phyloP scores from a whole-genome alignment of 2,329 filamentous ascomycete genomes.

The Colletotrichum neosansevieriae region DNA sequence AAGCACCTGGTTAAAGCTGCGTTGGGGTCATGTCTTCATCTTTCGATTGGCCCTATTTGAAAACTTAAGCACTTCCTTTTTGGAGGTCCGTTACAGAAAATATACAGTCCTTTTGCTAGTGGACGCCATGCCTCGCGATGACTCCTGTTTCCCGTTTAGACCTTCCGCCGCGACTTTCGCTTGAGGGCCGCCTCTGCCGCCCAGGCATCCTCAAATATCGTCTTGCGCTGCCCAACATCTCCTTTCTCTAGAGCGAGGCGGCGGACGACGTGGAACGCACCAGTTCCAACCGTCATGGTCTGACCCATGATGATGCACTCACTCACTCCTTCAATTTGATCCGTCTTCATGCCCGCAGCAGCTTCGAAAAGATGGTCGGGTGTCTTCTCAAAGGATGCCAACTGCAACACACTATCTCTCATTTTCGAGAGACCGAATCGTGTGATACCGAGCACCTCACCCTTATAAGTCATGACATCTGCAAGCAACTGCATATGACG shows the following conservation, averaged over 20 bases:
- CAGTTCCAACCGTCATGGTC: constrained; percentile 91
- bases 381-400: constrained; percentile 98
- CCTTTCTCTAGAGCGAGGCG: constrained; percentile 75
- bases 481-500: constrained; percentile 97
- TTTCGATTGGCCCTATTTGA: not conserved
- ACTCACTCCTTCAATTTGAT: constrained; percentile 91
- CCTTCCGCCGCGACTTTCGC: constrained; percentile 31
- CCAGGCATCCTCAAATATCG: constrained; percentile 80
- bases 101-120: constrained; percentile 22
- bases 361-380: constrained; percentile 97
- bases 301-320: constrained; percentile 99
- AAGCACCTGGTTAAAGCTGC: not conserved
- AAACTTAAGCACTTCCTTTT: constrained; percentile 14
- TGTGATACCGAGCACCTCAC: constrained; percentile 95
- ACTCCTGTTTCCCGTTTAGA: constrained; percentile 18
- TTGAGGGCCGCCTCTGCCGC: constrained; percentile 47
- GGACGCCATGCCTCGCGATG: constrained; percentile 17
- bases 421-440: constrained; percentile 97
- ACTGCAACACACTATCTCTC: constrained; percentile 91
- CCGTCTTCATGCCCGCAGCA: constrained; percentile 89
- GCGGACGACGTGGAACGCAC: constrained; percentile 89
- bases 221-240: constrained; percentile 69
- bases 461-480: constrained; percentile 99
- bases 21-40: constrained; percentile 15
- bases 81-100: constrained; percentile 16